Conservation (phyloP, 106 monocot genomes). For the Iris macrosiphon region DNA sequence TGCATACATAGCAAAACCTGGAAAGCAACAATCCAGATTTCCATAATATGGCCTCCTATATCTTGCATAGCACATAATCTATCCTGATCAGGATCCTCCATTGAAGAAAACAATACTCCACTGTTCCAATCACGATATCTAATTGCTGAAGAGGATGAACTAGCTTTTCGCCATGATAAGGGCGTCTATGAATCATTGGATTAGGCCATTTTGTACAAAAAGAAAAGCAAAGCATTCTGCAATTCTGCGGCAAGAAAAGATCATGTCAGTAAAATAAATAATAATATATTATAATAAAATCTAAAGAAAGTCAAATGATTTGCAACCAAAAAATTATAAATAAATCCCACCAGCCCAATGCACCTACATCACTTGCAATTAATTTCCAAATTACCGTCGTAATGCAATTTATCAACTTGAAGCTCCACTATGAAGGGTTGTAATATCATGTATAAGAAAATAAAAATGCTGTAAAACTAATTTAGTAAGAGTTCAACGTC, state of each 20-base stretch:
- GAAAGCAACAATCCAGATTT: constrained; percentile 67
- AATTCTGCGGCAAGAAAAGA: constrained; percentile 39
- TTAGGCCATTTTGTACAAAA: constrained; percentile 90
- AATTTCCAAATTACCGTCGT: too few species aligned
- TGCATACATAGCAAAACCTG: constrained; percentile 80
- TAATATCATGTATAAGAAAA: too few species aligned
- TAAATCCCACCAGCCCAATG: constrained; percentile 89
- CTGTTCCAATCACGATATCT: constrained; percentile 69
- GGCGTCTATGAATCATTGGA: constrained; percentile 72
- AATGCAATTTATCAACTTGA: too few species aligned
- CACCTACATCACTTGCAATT: constrained; percentile 77
- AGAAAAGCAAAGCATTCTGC: constrained; percentile 91
- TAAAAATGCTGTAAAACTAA: too few species aligned
- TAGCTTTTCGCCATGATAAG: constrained; percentile 41
- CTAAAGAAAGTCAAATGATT: not conserved
- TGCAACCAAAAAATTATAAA: constrained; percentile 88
- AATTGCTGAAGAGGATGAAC: constrained; percentile 60
- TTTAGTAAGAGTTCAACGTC: too few species aligned
- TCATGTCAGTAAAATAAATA: not conserved
- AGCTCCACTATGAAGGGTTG: too few species aligned
- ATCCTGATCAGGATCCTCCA: constrained; percentile 60
- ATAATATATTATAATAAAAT: not conserved
- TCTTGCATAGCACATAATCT: constrained; percentile 65
- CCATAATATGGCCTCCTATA: constrained; percentile 88
- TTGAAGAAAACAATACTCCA: constrained; percentile 50